A percentile compares a stretch with the other conserved stretches of the same genome.
These are phyloP conservation scores for Barnettozyma sp. DNA, from an alignment of 805 yeast genomes.

Conservation along the genomic window DNA sequence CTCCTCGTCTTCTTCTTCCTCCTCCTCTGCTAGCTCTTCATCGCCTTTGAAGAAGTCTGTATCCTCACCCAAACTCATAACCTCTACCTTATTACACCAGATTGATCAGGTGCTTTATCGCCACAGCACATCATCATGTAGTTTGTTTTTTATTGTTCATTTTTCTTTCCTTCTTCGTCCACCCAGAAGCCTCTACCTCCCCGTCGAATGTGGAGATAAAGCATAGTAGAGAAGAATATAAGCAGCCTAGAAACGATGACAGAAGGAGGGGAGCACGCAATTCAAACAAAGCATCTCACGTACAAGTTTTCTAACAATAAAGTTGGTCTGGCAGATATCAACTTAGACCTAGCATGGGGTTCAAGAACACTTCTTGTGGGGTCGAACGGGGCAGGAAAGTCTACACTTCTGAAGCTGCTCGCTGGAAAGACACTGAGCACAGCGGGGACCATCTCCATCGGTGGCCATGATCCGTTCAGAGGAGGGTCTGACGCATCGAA, in stretches of 20 bases:
- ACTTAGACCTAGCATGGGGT: constrained; percentile 56
- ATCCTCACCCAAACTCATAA: constrained; percentile 15
- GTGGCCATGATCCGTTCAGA: constrained; percentile 87
- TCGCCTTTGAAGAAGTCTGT: constrained; percentile 24
- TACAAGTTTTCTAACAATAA: constrained; percentile 59
- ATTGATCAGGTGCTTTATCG: too few species aligned
- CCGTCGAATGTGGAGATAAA: too few species aligned
- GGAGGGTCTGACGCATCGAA: constrained; percentile 38
- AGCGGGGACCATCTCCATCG: constrained; percentile 61
- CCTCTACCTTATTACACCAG: too few species aligned
- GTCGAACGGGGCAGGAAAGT: constrained; percentile 96
- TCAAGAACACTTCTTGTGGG: constrained; percentile 79
- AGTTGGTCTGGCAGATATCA: constrained; percentile 63
- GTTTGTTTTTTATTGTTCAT: background rate
- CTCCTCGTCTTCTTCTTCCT: constrained; percentile 21
- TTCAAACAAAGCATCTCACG: constrained; percentile 55
- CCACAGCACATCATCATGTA: too few species aligned
- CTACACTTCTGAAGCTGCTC: constrained; percentile 73
- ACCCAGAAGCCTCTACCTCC: too few species aligned
- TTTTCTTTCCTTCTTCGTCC: background rate
- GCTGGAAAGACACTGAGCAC: constrained; percentile 89
- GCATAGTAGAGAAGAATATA: too few species aligned
- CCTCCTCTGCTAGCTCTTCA: constrained; percentile 22
- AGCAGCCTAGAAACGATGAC: constrained; percentile 4
- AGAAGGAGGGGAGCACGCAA: constrained; percentile 33